Base-by-base conservation (phyloP, 208 protist species). In the Trypanosoma melophagium region DNA sequence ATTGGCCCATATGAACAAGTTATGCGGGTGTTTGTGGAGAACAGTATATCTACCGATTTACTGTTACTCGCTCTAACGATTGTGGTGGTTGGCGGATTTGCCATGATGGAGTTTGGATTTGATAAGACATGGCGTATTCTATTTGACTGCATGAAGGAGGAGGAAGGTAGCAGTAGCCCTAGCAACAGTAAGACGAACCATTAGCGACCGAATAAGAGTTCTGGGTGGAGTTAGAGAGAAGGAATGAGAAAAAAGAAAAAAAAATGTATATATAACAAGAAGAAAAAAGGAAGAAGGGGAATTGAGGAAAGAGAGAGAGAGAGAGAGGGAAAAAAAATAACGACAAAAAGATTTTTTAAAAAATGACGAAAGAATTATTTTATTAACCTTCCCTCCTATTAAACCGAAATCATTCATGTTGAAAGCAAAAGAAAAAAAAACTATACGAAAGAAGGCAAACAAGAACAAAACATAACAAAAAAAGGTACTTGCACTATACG, bases 1-100 rank as follows among this genome's bases (percentile, higher is more conserved):
- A 76, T 81, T 28, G 79, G 79, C 24, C 88, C 88, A 14, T 90
- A 86, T 66, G 83, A 88, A 64, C 68, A 90, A 56, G 77, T 71
- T 38, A 68, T 90, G 73, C 42, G 58, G 22, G 67, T 94, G 17
- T 89, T 76, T 63, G 45, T 81, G 52, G 63, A 76, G 10, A 90
- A 84, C 74, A 72, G 75, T 4, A 68, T 71, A 13, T 44, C 65
- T 1, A 53, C 74, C 1, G 85, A 91, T 62, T 38, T 84, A 28
- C 38, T 53, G 0, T 38, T 81, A 38, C 59, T 81, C 1, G 54
- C 53, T 0, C 60, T 45, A 19, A 56, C 76, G 22, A 22, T 75
- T 24, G 65, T 52, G 9, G 76, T 56, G 2, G 73, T 90, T 25
- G 51, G 79, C 22, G 54, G 52, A 2, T 93, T 94, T 66, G 65